Base-by-base conservation (phyloP, 148 eudicot genomes). In the Limonium bicolor region DNA sequence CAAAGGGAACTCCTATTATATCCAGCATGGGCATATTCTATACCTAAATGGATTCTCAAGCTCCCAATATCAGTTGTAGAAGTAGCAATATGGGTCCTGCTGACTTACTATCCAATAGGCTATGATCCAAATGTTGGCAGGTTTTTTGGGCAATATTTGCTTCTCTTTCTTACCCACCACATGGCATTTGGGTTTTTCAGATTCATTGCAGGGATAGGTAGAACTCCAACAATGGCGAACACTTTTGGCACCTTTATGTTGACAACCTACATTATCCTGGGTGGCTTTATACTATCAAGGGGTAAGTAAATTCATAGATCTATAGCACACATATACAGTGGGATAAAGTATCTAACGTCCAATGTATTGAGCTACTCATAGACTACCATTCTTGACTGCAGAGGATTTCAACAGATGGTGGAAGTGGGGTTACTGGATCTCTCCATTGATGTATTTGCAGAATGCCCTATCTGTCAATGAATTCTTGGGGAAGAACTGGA, bases 171-270 rank as follows among this genome's bases (percentile, higher is more conserved):
- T 38, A 20, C 70, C 36, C 80, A 78, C 61, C 93, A 78, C 35
- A 66, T 80, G 86, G 78, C 96, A 32, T 78, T 86, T 8, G 78
- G 55, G 1, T 56, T 86, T 15, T 86, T 86, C 25, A 68, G 87
- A 53, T 51, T 78, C 49, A 70, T 60, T 17, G 96, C 70, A 1
- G 80, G 78, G 7, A 12, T 86, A 5, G 96, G 96, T 54, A 70
- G 96, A 55, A 73, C 60, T 58, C 62, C 81, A 55, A 78, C 76
- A 42, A 68, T 86, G 46, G 96, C 93, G 12, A 78, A 69, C 64
- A 86, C 96, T n/a, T 60, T 75, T 50, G 96, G 93, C 14, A 70
- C 84, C 7, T 74, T 76, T 17, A 70, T 78, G 9, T 45, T 86
- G 11, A 66, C 75, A 54, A 51, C 72, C 3, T 67, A 81, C 46